These are phyloP conservation scores for Kurtzmaniella quercitrusa DNA, from an alignment of 1,139 yeast genomes.

Conservation along the genomic window DNA sequence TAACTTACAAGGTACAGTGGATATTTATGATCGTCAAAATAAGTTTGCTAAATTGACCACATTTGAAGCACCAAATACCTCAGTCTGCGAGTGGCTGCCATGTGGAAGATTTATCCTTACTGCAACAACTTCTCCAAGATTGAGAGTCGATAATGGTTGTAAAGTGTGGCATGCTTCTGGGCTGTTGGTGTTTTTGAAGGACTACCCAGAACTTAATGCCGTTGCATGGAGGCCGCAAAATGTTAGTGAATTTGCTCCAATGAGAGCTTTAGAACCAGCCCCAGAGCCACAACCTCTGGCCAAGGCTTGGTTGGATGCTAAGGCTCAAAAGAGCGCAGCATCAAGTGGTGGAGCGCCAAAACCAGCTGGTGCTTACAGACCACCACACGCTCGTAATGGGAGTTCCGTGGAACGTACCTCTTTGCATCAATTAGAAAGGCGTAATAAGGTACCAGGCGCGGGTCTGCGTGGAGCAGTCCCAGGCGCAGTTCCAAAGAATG, in stretches of 20 bases:
- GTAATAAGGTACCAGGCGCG: conserved; percentile 4
- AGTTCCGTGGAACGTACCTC: conserved; percentile 43
- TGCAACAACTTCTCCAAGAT: conserved; percentile 95
- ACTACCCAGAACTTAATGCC: conserved; percentile 73
- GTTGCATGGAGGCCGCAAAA: conserved; percentile 88
- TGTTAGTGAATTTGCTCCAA: conserved; percentile 55
- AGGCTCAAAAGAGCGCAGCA: conserved; percentile 37
- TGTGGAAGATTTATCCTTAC: conserved; percentile 91
- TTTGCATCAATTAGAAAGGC: conserved; percentile 50
- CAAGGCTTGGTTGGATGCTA: conserved; percentile 37
- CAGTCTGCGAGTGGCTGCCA: conserved; percentile 98
- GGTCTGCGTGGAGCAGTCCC: conserved; percentile 19
- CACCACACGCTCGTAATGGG: conserved; percentile 83
- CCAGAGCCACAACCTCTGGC: conserved; percentile 71
- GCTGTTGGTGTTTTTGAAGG: conserved; percentile 69
- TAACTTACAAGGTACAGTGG: conserved; percentile 94
- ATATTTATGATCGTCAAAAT: conserved; percentile 88
- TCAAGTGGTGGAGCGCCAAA: conserved; percentile 42
- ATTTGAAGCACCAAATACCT: conserved; percentile 89
- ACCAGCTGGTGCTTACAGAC: conserved; percentile 87
- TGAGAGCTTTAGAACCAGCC: conserved; percentile 51
- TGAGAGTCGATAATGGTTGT: conserved; percentile 94
- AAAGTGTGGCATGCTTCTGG: conserved; percentile 94
- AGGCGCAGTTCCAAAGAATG: conserved; percentile 20
- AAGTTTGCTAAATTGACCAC: conserved; percentile 76